Percentiles rank a stretch among this genome's conserved stretches.
Evolutionary conservation across 208 protist genomes (phyloP).

Genomic region (Trypanosoma conorhini): DNA sequence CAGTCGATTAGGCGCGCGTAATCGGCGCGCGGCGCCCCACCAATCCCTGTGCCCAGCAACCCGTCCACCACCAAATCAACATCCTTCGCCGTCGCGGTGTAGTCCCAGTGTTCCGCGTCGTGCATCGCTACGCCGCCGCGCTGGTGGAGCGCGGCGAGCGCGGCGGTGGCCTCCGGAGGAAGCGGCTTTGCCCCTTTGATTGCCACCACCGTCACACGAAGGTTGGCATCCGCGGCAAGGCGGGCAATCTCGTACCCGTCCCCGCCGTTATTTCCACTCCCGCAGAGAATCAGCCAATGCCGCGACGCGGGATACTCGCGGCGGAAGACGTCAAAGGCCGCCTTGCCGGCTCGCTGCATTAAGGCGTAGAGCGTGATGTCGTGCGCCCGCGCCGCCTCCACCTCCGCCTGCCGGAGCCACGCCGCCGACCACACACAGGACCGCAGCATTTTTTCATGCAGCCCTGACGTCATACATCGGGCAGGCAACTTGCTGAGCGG

Average conservation of each 20-base stretch:
- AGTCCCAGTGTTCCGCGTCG: conserved; percentile 1
- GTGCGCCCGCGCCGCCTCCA: conserved; percentile 47
- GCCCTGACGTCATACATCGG: conserved; percentile 26
- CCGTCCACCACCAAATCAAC: conserved; percentile 83
- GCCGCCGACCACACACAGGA: conserved; percentile 58
- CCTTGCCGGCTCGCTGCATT: conserved; percentile 69
- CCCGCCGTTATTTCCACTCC: conserved; percentile 87
- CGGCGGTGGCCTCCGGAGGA: conserved; percentile 59
- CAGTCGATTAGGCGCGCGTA: conserved; percentile 60
- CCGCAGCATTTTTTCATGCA: conserved; percentile 2
- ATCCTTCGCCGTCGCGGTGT: conserved; percentile 8
- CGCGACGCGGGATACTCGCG: conserved; percentile 36
- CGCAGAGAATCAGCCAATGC: conserved; percentile 77
- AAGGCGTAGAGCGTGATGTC: conserved; percentile 57
- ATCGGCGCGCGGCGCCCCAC: conserved; percentile 50
- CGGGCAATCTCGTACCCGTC: conserved; percentile 84
- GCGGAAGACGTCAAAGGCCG: conserved; percentile 49
- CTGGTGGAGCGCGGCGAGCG: conserved; percentile 36
- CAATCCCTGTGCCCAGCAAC: conserved; percentile 76
- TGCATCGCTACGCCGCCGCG: conserved; percentile 3
- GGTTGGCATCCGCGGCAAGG: conserved; percentile 37
- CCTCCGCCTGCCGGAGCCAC: conserved; percentile 75
- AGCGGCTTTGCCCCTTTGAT: conserved; percentile 52
- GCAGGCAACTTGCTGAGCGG: conserved; percentile 20
- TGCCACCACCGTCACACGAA: conserved; percentile 56